Evolutionary conservation across 2,329 filamentous ascomycete species (phyloP).

Genomic region (Emmonsia crescens): DNA sequence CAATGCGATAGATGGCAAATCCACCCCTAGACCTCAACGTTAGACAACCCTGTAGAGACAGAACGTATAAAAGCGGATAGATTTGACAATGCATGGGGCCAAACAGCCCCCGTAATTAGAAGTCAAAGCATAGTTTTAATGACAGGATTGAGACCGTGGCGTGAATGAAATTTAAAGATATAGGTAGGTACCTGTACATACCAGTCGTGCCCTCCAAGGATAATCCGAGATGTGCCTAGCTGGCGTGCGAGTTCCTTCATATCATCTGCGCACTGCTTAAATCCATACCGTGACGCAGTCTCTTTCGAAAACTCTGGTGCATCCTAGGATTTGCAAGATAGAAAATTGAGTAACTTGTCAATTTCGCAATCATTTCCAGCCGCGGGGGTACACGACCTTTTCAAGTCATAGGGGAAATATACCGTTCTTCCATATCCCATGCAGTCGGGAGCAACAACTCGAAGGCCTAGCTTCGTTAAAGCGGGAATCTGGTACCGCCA

Average conservation of each 20-base stretch:
- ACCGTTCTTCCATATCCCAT: conserved; percentile 75
- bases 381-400: not conserved
- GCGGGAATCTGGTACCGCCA: conserved; percentile 85
- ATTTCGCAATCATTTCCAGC: not conserved
- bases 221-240: conserved; percentile 47
- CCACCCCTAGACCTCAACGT: conserved; percentile 50
- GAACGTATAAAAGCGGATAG: not conserved
- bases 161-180: not conserved
- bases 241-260: conserved; percentile 60
- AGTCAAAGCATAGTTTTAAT: not conserved
- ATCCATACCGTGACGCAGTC: conserved; percentile 50
- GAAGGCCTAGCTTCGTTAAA: conserved; percentile 59
- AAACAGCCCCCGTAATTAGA: not conserved
- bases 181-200: conserved; percentile 16
- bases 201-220: conserved; percentile 89
- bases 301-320: conserved; percentile 47
- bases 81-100: not conserved
- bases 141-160: not conserved
- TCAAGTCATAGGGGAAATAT: conserved; percentile 7
- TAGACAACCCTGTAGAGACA: not conserved
- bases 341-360: not conserved
- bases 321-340: conserved; percentile 22
- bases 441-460: conserved; percentile 76
- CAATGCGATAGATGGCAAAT: conserved; percentile 60
- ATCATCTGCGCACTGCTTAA: conserved; percentile 63